Conservation (phyloP, 371 early-diverging fungal genomes). For the Antonospora locustae region DNA sequence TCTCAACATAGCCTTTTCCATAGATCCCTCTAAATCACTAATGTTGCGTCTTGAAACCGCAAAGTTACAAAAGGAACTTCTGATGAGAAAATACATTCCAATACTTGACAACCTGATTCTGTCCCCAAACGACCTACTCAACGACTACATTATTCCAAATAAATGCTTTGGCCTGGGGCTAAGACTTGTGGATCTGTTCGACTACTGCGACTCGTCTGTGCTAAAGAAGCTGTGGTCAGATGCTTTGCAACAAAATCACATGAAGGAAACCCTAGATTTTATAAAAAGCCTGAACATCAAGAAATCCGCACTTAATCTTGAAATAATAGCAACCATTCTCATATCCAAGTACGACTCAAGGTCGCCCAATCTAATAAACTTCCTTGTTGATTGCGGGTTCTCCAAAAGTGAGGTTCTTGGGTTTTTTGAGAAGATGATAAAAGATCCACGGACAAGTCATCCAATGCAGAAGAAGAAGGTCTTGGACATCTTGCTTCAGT, state of each 20-base stretch:
- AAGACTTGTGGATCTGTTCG: constrained; percentile 26
- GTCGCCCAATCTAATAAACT: neutral
- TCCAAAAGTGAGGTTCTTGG: constrained; percentile 7
- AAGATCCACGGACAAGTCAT: constrained; percentile 6
- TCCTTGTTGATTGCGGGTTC: constrained; percentile 7
- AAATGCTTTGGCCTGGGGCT: constrained; percentile 35
- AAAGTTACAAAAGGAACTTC: constrained; percentile 34
- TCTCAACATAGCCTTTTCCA: constrained; percentile 17
- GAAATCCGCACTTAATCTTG: constrained; percentile 10
- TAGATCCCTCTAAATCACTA: constrained; percentile 8
- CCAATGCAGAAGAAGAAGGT: constrained; percentile 11
- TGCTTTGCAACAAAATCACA: neutral
- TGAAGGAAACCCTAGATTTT: constrained; percentile 12
- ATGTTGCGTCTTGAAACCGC: constrained; percentile 16
- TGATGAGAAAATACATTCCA: constrained; percentile 12
- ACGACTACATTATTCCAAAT: constrained; percentile 34
- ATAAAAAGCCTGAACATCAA: constrained; percentile 5
- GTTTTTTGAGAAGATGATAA: constrained; percentile 23
- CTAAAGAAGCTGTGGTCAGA: constrained; percentile 18
- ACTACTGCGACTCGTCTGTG: constrained; percentile 18
- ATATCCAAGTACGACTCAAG: constrained; percentile 10
- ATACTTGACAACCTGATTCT: constrained; percentile 17
- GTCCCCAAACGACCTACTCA: constrained; percentile 37
- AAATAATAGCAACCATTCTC: constrained; percentile 19
- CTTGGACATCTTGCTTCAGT: constrained; percentile 4